Evolutionary conservation across 345 rosid species (phyloP).

Genomic region (Brassica rapa): DNA sequence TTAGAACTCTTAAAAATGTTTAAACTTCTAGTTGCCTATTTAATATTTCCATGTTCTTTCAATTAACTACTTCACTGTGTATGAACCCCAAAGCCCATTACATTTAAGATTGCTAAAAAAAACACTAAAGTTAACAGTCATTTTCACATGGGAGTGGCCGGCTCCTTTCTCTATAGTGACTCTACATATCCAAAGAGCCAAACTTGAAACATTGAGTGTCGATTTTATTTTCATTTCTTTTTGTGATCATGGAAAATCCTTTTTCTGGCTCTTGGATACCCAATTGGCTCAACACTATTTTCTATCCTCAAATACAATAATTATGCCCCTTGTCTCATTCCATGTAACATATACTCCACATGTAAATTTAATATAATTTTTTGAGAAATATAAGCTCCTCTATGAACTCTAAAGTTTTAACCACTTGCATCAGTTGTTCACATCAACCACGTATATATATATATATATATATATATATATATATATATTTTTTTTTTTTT

Average conservation of each 20-base stretch:
- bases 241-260: not conserved
- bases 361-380: not conserved
- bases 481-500: no score
- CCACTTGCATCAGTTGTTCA: conserved; percentile 8
- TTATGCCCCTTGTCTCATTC: conserved; percentile 25
- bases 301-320: conserved; percentile 21
- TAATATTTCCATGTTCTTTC: not conserved
- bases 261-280: conserved; percentile 37
- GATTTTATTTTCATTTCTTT: not conserved
- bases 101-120: conserved; percentile 5
- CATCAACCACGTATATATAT: not conserved
- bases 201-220: conserved; percentile 26
- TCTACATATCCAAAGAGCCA: conserved; percentile 44
- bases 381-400: not conserved
- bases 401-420: not conserved
- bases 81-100: conserved; percentile 20
- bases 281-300: conserved; percentile 36
- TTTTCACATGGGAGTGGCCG: conserved; percentile 38
- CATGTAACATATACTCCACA: conserved; percentile 31
- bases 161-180: conserved; percentile 37
- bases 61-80: not conserved
- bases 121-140: conserved; percentile 28
- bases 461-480: not conserved
- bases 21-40: not conserved
- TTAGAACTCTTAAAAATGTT: not conserved